Evolutionary conservation across 768 basidiomycete genomes (phyloP).

Genomic region (Pisolithus sp.): DNA sequence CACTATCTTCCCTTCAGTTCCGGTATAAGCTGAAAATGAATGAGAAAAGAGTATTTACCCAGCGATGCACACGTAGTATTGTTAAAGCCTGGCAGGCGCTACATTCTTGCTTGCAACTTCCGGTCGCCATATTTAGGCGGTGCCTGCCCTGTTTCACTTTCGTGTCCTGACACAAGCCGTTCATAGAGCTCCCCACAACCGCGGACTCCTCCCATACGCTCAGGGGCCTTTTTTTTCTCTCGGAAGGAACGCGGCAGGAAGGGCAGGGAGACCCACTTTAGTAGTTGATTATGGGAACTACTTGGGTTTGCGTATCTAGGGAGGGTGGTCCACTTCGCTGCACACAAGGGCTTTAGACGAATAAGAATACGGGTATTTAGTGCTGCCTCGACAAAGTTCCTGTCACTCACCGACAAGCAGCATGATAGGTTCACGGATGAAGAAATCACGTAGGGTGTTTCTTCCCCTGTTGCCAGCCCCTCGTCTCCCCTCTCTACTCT

Average conservation of each 20-base stretch:
- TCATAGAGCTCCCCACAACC: constrained; percentile 59
- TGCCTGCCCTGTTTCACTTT: constrained; percentile 73
- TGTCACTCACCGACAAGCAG: constrained; percentile 70
- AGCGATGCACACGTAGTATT: neutral
- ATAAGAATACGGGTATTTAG: neutral
- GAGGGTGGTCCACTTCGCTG: constrained; percentile 71
- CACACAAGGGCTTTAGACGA: constrained; percentile 62
- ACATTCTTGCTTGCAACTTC: neutral
- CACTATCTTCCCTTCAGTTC: too few relatives aligned
- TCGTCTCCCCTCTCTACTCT: constrained; percentile 75
- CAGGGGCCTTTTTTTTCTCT: constrained; percentile 17
- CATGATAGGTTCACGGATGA: constrained; percentile 78
- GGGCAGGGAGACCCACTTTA: constrained; percentile 22
- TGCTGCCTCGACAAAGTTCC: neutral
- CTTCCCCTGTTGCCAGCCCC: constrained; percentile 44
- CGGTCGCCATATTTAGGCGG: constrained; percentile 62
- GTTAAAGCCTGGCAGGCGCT: neutral
- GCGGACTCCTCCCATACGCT: constrained; percentile 10
- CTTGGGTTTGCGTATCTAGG: neutral
- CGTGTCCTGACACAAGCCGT: constrained; percentile 74
- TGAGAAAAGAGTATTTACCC: too few relatives aligned
- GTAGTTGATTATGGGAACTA: neutral
- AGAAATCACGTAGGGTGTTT: constrained; percentile 87
- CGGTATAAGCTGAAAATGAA: too few relatives aligned
- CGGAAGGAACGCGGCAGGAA: neutral